Percentiles rank a stretch among this genome's conserved stretches.
Evolutionary conservation across 345 rosid genomes (phyloP).

Genomic region (Lumnitzera littorea): DNA sequence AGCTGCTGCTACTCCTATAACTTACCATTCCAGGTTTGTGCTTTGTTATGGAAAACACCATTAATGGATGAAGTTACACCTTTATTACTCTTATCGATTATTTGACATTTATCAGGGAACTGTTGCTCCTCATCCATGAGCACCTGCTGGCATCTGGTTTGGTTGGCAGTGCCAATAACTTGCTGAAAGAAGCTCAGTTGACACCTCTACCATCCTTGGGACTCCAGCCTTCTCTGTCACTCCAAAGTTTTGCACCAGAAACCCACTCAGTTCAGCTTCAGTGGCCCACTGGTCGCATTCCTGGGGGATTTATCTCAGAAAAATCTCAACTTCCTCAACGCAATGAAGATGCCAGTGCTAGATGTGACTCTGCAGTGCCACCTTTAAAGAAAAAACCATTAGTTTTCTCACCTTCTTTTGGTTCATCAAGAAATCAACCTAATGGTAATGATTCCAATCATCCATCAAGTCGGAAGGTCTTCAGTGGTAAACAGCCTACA

Average conservation of each 20-base stretch:
- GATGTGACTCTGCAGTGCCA: slow-evolving; percentile 38
- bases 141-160: slow-evolving; percentile 95
- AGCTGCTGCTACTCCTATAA: slow-evolving; percentile 96
- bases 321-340: slow-evolving; percentile 34
- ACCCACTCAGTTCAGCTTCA: slow-evolving; percentile 46
- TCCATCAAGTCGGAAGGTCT: slow-evolving; percentile 30
- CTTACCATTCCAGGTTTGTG: slow-evolving; percentile 67
- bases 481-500: slow-evolving; percentile 17
- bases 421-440: slow-evolving; percentile 38
- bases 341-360: slow-evolving; percentile 39
- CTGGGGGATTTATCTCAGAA: slow-evolving; percentile 57
- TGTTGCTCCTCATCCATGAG: slow-evolving; percentile 86
- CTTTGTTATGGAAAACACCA: neutral
- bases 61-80: neutral
- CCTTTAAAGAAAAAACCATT: slow-evolving; percentile 64
- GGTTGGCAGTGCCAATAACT: slow-evolving; percentile 48
- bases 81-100: neutral
- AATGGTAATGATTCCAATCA: slow-evolving; percentile 39
- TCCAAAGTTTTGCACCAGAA: slow-evolving; percentile 52
- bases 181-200: slow-evolving; percentile 89
- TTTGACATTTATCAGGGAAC: slow-evolving; percentile 51
- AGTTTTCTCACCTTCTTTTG: slow-evolving; percentile 65
- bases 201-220: slow-evolving; percentile 68
- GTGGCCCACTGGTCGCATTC: slow-evolving; percentile 81
- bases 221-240: slow-evolving; percentile 56